Evolutionary conservation across 768 basidiomycete species (phyloP).

Genomic region (Mycena crocata): DNA sequence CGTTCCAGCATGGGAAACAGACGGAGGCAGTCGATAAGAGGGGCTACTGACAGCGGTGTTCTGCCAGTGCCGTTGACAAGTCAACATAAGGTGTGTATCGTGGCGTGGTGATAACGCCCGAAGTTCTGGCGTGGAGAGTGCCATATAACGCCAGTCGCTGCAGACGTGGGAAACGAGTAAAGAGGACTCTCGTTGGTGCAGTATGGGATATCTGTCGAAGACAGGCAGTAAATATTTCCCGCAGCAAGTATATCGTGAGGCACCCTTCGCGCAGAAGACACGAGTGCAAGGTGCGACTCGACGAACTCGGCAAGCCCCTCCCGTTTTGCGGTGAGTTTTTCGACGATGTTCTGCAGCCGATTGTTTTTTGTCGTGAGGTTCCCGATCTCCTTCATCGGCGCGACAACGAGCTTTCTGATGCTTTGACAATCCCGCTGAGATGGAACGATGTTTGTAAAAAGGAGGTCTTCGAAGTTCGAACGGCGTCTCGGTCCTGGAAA

Average conservation of each 20-base stretch:
- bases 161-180: constrained; percentile 3
- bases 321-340: background rate
- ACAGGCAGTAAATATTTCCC: background rate
- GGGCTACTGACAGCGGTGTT: background rate
- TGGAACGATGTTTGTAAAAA: constrained; percentile 15
- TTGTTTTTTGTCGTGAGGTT: background rate
- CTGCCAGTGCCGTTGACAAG: background rate
- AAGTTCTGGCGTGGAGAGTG: constrained; percentile 2
- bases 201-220: background rate
- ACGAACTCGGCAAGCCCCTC: background rate
- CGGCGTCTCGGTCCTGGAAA: background rate
- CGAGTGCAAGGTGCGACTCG: constrained; percentile 3
- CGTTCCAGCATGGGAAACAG: background rate
- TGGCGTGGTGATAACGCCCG: too few relatives aligned
- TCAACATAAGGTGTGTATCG: background rate
- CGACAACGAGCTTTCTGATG: background rate
- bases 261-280: background rate
- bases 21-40: background rate
- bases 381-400: background rate
- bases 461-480: constrained; percentile 5
- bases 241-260: constrained; percentile 19
- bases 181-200: background rate
- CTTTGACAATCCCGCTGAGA: background rate
- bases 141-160: background rate
- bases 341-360: background rate